phyloP scores from a whole-genome alignment of 441 rosid species.

The Aleurites moluccanus region DNA sequence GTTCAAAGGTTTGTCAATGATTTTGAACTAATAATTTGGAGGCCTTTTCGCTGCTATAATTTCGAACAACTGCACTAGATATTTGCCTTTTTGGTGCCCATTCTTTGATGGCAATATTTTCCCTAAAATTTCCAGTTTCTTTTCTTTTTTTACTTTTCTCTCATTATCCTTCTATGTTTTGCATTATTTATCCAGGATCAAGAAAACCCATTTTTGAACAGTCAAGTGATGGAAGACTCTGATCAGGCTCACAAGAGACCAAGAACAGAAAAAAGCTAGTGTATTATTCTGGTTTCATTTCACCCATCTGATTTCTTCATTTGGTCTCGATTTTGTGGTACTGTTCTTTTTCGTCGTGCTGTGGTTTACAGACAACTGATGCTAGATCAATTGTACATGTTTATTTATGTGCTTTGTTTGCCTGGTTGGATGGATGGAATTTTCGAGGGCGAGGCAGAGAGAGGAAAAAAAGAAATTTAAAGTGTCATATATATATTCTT shows the following conservation, averaged over 20 bases:
- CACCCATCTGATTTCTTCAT: conserved; percentile 11
- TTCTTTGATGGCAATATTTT: neutral
- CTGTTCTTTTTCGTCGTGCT: conserved; percentile 22
- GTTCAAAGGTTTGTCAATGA: conserved; percentile 49
- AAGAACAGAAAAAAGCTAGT: conserved; percentile 44
- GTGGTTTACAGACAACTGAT: conserved; percentile 7
- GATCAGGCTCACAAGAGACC: conserved; percentile 51
- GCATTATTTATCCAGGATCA: conserved; percentile 37
- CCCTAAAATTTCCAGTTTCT: neutral
- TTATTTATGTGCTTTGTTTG: neutral
- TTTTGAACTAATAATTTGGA: neutral
- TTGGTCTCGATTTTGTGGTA: conserved; percentile 16
- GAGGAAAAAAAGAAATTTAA: neutral
- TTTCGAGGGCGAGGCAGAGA: neutral
- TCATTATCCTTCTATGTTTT: neutral
- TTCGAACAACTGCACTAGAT: neutral
- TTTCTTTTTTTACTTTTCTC: neutral
- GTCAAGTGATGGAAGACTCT: conserved; percentile 37
- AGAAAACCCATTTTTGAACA: conserved; percentile 29
- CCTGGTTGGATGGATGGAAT: conserved; percentile 5
- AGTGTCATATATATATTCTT: conserved; percentile 6
- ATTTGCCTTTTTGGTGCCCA: neutral
- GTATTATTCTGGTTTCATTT: conserved; percentile 11
- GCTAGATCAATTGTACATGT: conserved; percentile 22
- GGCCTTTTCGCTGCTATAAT: neutral